Evolutionary conservation across 192 early-diverging fungal genomes (phyloP).

Genomic region (Coemansia sp.): DNA sequence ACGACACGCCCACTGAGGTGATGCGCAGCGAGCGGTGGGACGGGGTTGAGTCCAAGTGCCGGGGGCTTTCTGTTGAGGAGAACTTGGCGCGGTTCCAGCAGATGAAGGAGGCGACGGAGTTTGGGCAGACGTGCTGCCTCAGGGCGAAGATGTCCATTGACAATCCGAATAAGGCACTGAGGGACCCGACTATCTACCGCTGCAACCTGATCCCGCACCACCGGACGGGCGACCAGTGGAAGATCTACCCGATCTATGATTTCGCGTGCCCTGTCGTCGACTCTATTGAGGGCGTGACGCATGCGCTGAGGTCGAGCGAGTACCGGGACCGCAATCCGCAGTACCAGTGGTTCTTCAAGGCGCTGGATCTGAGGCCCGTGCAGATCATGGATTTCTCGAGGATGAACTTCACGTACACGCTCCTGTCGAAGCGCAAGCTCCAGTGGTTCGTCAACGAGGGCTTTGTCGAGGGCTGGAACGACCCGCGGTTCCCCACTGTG

Average conservation of each 20-base stretch:
- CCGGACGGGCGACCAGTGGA: slow-evolving; percentile 88
- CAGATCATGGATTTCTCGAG: slow-evolving; percentile 94
- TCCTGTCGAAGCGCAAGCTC: slow-evolving; percentile 97
- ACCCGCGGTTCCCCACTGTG: slow-evolving; percentile 88
- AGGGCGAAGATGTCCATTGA: slow-evolving; percentile 95
- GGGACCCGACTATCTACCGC: slow-evolving; percentile 96
- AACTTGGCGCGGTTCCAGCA: slow-evolving; percentile 88
- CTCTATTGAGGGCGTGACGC: slow-evolving; percentile 94
- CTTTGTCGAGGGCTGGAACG: slow-evolving; percentile 83
- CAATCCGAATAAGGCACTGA: slow-evolving; percentile 84
- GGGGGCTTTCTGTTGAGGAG: slow-evolving; percentile 84
- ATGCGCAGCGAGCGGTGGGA: slow-evolving; percentile 88
- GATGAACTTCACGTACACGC: slow-evolving; percentile 96
- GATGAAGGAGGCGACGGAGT: slow-evolving; percentile 86
- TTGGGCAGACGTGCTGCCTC: slow-evolving; percentile 78
- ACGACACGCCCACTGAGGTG: slow-evolving; percentile 81
- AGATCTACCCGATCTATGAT: slow-evolving; percentile 98
- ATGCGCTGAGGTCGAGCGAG: slow-evolving; percentile 95
- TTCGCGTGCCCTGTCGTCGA: slow-evolving; percentile 98
- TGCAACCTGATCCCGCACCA: slow-evolving; percentile 88
- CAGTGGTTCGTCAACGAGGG: slow-evolving; percentile 92
- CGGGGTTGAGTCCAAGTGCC: slow-evolving; percentile 76
- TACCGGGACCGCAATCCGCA: slow-evolving; percentile 97
- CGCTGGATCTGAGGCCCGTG: slow-evolving; percentile 81
- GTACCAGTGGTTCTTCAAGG: slow-evolving; percentile 93